Conservation (phyloP, 2,329 filamentous ascomycete genomes). For the Penicillium sp. region DNA sequence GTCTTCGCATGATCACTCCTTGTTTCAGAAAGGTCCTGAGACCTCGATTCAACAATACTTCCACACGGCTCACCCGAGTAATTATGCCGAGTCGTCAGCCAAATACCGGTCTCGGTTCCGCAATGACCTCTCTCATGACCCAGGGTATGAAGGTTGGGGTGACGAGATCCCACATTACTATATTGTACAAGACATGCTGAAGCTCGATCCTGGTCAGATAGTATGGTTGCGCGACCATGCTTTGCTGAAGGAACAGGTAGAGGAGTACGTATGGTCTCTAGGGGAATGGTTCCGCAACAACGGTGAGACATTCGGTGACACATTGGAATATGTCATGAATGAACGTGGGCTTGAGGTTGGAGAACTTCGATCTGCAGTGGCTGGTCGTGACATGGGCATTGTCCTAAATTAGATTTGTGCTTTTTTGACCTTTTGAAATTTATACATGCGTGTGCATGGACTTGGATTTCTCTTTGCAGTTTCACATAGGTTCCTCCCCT, state of each 20-base stretch:
- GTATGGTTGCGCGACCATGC: slow-evolving; percentile 57
- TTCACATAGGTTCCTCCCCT: not conserved
- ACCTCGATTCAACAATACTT: slow-evolving; percentile 20
- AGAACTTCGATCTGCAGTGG: slow-evolving; percentile 36
- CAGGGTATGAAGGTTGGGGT: slow-evolving; percentile 62
- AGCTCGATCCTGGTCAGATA: slow-evolving; percentile 60
- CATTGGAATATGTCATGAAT: slow-evolving; percentile 55
- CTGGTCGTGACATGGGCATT: slow-evolving; percentile 33
- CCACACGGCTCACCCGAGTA: slow-evolving; percentile 24
- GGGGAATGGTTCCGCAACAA: slow-evolving; percentile 64
- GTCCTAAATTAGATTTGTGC: slow-evolving; percentile 17
- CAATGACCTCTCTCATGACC: slow-evolving; percentile 50
- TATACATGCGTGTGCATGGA: not conserved
- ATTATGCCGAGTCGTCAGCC: slow-evolving; percentile 24
- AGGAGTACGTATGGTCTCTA: slow-evolving; percentile 50
- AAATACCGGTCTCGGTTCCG: slow-evolving; percentile 49
- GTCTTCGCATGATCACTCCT: not conserved
- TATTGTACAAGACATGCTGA: slow-evolving; percentile 63
- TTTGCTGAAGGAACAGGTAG: slow-evolving; percentile 57
- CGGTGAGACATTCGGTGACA: slow-evolving; percentile 61
- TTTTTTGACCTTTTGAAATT: not conserved
- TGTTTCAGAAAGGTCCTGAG: slow-evolving; percentile 10
- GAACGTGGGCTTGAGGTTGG: slow-evolving; percentile 54
- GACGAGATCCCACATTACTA: slow-evolving; percentile 64
- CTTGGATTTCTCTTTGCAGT: not conserved